Evolutionary conservation across 192 early-diverging fungal genomes (phyloP), one percentile per base, ranked within the genome.

Genomic region (Ambispora gerdemannii): DNA sequence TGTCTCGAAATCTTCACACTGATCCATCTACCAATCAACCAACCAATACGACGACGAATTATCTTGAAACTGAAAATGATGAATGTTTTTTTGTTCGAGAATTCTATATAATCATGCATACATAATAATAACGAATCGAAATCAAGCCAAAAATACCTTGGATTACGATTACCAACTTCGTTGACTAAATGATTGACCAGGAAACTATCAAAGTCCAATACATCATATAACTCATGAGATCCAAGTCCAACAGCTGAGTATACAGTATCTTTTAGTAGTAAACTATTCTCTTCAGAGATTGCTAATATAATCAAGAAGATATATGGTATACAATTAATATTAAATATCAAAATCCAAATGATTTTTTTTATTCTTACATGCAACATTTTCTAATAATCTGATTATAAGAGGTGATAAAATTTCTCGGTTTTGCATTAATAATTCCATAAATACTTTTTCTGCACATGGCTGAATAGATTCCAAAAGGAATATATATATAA

Each of bases 11-110:
- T 78, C 47, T 95, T 90, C 51, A 95, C 91, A 6, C 80, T 77
- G 47, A 95, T 82, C 93, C 94, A 97, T 72, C 87, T 82, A n/a
- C 89, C 88, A 47, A 95, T 81, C 34, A 97, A 78, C 89, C 88
- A 90, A 2, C 91, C 88, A 31, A 92, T 88, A 2, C 95, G 87
- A 53, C 86, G 72, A 56, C 84, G 83, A 50, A 86, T 71, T 11
- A 86, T 78, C 24, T 77, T 79, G 47, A 75, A 81, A 55, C 78
- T 84, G 65, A 51, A 53, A 24, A 43, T 34, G 20, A 15, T 25
- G 36, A 59, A 34, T 69, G 52, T 27, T 19, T 17, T 27, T 51
- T 34, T 20, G 27, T 62, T 3, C 33, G 58, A 53, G 51, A 15
- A 51, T 50, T 15, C 51, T 20, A 31, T 30, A 20, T 11, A 8